Percentiles rank a stretch among this genome's conserved stretches.
Conservation (phyloP, 176 grass and related monocot genomes). For the Saccharum spontaneum region DNA sequence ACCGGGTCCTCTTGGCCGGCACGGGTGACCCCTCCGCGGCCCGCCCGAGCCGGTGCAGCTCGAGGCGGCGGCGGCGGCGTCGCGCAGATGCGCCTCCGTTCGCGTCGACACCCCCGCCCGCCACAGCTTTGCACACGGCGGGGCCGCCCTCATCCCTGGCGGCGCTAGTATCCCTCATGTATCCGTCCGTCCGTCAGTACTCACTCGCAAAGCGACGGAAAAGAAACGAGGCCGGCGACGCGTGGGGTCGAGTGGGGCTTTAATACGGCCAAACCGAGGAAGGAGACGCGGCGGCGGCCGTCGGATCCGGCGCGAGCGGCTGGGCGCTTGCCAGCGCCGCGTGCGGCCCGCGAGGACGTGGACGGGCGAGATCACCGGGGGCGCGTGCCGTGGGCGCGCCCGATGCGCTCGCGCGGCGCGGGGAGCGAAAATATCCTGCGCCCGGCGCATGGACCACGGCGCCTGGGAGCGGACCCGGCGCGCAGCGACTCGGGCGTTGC, state of each 20-base stretch:
- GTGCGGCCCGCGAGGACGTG: not conserved
- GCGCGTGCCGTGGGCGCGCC: slow-evolving; percentile 35
- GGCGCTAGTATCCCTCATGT: not conserved
- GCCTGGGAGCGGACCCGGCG: rapidly evolving
- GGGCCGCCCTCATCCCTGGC: not conserved
- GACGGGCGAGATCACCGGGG: slow-evolving; percentile 33
- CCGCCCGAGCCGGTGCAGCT: slow-evolving; percentile 11
- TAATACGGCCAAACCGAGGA: slow-evolving; percentile 13
- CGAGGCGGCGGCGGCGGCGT: slow-evolving; percentile 26
- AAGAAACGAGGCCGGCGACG: not conserved
- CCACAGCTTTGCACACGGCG: slow-evolving; percentile 13
- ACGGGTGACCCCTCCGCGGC: not conserved
- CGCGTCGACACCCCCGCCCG: not conserved
- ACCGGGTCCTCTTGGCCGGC: not conserved
- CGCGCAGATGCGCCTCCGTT: not conserved
- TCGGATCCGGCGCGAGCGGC: not conserved
- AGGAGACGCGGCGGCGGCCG: not conserved
- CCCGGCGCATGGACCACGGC: not conserved
- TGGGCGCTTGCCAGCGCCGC: slow-evolving; percentile 12
- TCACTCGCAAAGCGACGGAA: not conserved
- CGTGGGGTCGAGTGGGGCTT: not conserved
- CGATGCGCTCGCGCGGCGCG: not conserved
- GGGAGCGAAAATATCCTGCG: not conserved
- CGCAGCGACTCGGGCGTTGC: not conserved
- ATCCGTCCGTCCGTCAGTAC: not conserved